Percentiles rank a stretch among this genome's conserved stretches.
Evolutionary conservation across 805 yeast genomes (phyloP).

Genomic region (Jamesozyma spencerorum): DNA sequence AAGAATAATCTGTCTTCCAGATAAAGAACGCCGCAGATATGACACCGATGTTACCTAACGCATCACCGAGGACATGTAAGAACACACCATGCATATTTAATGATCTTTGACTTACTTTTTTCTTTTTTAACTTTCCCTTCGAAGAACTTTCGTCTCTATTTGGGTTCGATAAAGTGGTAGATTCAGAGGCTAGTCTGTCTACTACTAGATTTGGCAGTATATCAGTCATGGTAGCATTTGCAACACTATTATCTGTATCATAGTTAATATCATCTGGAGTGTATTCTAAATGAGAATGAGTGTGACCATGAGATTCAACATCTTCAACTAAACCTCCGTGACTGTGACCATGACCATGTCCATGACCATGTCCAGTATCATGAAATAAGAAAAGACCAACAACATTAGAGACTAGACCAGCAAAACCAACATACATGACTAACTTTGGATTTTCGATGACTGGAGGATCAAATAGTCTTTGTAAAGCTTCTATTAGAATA

Average conservation of each 20-base stretch:
- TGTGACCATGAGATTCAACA: constrained; percentile 13
- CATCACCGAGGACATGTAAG: constrained; percentile 91
- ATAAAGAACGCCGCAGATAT: constrained; percentile 81
- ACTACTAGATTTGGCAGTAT: constrained; percentile 24
- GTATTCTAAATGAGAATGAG: neutral
- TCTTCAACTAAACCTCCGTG: constrained; percentile 8
- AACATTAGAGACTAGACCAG: constrained; percentile 75
- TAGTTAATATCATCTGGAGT: neutral
- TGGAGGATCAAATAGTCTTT: constrained; percentile 75
- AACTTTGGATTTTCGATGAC: constrained; percentile 71
- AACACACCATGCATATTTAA: constrained; percentile 96
- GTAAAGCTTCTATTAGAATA: constrained; percentile 85
- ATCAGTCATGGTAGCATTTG: constrained; percentile 10
- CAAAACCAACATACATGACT: constrained; percentile 69
- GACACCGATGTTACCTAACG: constrained; percentile 90
- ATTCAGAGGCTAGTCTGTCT: constrained; percentile 28
- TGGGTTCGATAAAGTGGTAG: constrained; percentile 25
- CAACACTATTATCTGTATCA: neutral
- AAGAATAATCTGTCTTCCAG: constrained; percentile 84
- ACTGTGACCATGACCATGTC: constrained; percentile 37
- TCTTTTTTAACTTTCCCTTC: neutral
- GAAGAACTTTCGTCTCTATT: constrained; percentile 1
- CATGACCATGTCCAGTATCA: constrained; percentile 44
- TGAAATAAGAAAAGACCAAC: constrained; percentile 83
- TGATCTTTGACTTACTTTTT: constrained; percentile 36